These are phyloP conservation scores for Diplotaxis tenuifolia DNA, from an alignment of 345 rosid species.

Conservation along the genomic window DNA sequence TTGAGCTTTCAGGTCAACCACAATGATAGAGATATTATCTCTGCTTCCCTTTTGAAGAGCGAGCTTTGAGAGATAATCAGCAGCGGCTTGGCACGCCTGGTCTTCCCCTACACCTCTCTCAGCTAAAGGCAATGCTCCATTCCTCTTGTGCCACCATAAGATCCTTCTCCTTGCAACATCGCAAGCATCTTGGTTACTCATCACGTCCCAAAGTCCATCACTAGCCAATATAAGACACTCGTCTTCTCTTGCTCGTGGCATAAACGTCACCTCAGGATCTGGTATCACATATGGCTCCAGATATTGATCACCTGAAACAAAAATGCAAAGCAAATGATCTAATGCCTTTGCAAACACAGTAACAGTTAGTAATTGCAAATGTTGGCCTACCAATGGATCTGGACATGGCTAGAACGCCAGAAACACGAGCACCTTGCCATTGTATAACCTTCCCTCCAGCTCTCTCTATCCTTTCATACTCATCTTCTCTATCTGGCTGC, in stretches of 20 bases:
- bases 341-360: background rate
- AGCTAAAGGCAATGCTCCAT: background rate
- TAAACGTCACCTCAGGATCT: background rate
- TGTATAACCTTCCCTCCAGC: background rate
- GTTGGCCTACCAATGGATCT: background rate
- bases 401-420: background rate
- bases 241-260: background rate
- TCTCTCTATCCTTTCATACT: background rate
- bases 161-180: background rate
- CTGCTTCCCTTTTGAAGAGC: background rate
- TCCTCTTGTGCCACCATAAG: background rate
- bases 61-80: background rate
- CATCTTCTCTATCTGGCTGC: background rate
- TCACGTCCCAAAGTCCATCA: background rate
- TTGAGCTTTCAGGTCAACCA: background rate
- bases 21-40: background rate
- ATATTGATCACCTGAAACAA: background rate
- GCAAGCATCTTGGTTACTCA: background rate
- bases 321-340: background rate
- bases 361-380: background rate
- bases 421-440: background rate
- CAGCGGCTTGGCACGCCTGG: background rate
- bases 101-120: conserved; percentile 1
- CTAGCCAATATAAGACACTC: background rate
- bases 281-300: background rate